These are phyloP conservation scores for Acer campestre DNA, from an alignment of 345 rosid genomes.

Conservation along the genomic window DNA sequence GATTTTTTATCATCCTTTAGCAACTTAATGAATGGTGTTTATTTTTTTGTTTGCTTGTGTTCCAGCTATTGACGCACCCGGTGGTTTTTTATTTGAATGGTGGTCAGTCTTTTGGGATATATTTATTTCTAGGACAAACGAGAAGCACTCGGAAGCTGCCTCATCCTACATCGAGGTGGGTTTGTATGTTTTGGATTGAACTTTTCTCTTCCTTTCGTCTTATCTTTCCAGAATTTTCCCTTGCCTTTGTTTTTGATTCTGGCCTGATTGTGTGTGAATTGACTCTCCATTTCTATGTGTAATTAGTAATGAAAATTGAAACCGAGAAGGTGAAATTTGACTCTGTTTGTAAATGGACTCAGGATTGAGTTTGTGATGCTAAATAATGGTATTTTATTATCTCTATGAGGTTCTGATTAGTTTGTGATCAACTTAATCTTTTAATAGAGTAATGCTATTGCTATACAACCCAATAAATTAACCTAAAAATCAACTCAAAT, in stretches of 20 bases:
- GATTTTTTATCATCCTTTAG: neutral
- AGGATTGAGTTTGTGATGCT: neutral
- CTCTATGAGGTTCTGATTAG: neutral
- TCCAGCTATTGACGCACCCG: constrained; percentile 71
- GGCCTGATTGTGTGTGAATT: neutral
- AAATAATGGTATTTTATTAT: neutral
- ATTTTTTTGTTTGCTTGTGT: constrained; percentile 6
- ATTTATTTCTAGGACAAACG: constrained; percentile 56
- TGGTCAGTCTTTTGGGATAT: constrained; percentile 88
- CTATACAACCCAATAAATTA: too few relatives aligned
- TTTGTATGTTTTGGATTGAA: neutral
- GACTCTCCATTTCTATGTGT: neutral
- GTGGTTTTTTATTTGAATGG: constrained; percentile 76
- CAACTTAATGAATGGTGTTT: constrained; percentile 14
- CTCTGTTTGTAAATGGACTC: neutral
- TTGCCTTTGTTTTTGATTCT: neutral
- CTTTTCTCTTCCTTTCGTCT: neutral
- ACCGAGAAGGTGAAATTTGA: neutral
- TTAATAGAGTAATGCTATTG: too few relatives aligned
- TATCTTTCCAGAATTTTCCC: neutral
- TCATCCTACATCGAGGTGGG: constrained; percentile 61
- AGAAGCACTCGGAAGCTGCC: constrained; percentile 60
- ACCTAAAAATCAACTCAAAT: too few relatives aligned
- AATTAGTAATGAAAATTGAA: neutral
- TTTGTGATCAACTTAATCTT: neutral